phyloP scores from a whole-genome alignment of 2,329 filamentous ascomycete genomes.

The Hypoxylon sp. region DNA sequence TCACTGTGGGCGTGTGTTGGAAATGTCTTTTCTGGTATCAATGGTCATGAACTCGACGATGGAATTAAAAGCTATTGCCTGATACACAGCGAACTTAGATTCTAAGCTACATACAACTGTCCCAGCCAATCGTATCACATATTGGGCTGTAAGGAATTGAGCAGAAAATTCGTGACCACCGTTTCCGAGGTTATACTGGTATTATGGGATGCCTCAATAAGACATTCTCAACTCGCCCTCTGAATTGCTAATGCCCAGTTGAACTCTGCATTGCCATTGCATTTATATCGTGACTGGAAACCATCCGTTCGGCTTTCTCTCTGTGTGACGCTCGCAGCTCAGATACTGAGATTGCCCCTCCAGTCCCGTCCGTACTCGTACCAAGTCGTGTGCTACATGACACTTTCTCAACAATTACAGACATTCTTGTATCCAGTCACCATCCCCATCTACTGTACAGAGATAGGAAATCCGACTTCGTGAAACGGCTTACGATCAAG shows the following conservation, averaged over 20 bases:
- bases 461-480: conserved; percentile 14
- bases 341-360: conserved; percentile 17
- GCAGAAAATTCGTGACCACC: conserved; percentile 31
- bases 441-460: conserved; percentile 14
- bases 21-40: conserved; percentile 57
- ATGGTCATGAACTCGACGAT: conserved; percentile 57
- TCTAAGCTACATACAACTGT: conserved; percentile 49
- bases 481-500: conserved; percentile 29
- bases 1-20: conserved; percentile 54
- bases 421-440: conserved; percentile 7
- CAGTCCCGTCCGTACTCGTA: conserved; percentile 25
- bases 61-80: conserved; percentile 58
- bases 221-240: conserved; percentile 19
- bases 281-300: conserved; percentile 16
- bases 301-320: conserved; percentile 1
- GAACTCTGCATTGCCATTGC: neutral
- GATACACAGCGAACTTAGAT: conserved; percentile 54
- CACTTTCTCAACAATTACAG: conserved; percentile 23
- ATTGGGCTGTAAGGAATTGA: conserved; percentile 40
- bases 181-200: conserved; percentile 27
- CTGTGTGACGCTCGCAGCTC: conserved; percentile 12
- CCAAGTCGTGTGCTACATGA: conserved; percentile 26
- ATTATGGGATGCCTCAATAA: conserved; percentile 23
- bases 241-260: conserved; percentile 20
- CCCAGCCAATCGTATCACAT: conserved; percentile 46